Percentiles rank a stretch among this genome's conserved stretches.
Conservation (phyloP, 2,329 filamentous ascomycete species). For the Fusarium fracticaudum region DNA sequence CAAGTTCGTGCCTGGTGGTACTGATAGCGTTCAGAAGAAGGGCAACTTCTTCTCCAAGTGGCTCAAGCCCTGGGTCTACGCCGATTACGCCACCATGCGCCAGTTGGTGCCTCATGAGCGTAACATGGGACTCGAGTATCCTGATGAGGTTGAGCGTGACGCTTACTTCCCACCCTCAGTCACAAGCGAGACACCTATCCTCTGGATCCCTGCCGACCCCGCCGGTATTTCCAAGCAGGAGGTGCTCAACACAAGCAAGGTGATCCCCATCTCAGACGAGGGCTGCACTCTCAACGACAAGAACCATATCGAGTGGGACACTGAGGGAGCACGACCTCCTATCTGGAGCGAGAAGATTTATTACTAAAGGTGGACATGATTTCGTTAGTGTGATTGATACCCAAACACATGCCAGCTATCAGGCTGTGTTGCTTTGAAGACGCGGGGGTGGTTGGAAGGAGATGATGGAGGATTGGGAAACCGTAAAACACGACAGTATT, state of each 20-base stretch:
- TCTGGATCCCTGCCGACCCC: constrained; percentile 81
- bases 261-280: constrained; percentile 77
- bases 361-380: constrained; percentile 46
- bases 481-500: neutral
- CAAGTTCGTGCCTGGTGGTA: constrained; percentile 37
- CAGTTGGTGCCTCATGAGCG: constrained; percentile 72
- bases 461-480: neutral
- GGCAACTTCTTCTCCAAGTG: constrained; percentile 66
- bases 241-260: constrained; percentile 70
- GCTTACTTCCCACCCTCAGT: constrained; percentile 80
- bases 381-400: constrained; percentile 43
- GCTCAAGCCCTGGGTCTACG: constrained; percentile 80
- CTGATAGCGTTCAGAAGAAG: constrained; percentile 51
- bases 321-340: constrained; percentile 53
- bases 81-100: constrained; percentile 76
- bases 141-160: constrained; percentile 67
- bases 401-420: constrained; percentile 36
- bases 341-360: constrained; percentile 58
- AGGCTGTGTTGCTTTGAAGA: constrained; percentile 33
- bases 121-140: constrained; percentile 62
- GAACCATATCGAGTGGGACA: constrained; percentile 56
- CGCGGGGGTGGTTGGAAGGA: neutral
- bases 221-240: constrained; percentile 77
- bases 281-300: constrained; percentile 76
- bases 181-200: constrained; percentile 65